Evolutionary conservation across 2,329 filamentous ascomycete species (phyloP).

Genomic region (Colletotrichum lindemuthianum): DNA sequence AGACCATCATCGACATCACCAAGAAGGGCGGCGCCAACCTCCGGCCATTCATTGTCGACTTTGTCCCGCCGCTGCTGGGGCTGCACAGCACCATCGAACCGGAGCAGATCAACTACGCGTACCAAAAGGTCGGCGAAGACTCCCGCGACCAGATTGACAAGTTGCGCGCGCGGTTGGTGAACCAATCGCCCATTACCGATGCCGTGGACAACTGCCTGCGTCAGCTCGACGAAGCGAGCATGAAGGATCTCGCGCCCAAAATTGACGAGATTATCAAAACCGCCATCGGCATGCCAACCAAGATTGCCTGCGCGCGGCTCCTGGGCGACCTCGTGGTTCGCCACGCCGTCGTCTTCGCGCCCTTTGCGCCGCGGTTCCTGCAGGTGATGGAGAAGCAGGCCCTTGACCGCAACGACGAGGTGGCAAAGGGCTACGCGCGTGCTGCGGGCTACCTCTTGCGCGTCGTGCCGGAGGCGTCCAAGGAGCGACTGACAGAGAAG

Average conservation of each 20-base stretch:
- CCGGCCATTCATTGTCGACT: slow-evolving; percentile 81
- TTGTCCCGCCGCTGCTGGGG: slow-evolving; percentile 83
- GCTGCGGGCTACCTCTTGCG: slow-evolving; percentile 87
- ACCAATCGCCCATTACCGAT: slow-evolving; percentile 89
- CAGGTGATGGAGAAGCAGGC: slow-evolving; percentile 82
- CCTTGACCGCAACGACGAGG: slow-evolving; percentile 92
- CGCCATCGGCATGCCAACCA: slow-evolving; percentile 90
- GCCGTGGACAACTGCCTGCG: slow-evolving; percentile 91
- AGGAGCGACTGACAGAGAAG: slow-evolving; percentile 61
- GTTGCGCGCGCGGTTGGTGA: slow-evolving; percentile 81
- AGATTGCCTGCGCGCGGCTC: slow-evolving; percentile 88
- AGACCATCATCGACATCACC: slow-evolving; percentile 86
- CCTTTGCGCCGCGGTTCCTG: slow-evolving; percentile 80
- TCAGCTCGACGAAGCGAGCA: slow-evolving; percentile 80
- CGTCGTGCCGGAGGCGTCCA: slow-evolving; percentile 59
- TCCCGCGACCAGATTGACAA: slow-evolving; percentile 92
- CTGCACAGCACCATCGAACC: slow-evolving; percentile 90
- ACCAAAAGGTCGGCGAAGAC: slow-evolving; percentile 87
- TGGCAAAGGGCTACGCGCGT: slow-evolving; percentile 87
- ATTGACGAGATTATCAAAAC: slow-evolving; percentile 84
- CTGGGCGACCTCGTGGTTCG: slow-evolving; percentile 86
- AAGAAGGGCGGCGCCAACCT: slow-evolving; percentile 87
- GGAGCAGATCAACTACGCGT: slow-evolving; percentile 89
- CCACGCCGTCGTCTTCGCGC: slow-evolving; percentile 77
- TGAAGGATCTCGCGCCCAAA: slow-evolving; percentile 76